Evolutionary conservation across 2,329 filamentous ascomycete genomes (phyloP), one percentile per base, ranked within the genome.

Genomic region (Diplodia seriata): DNA sequence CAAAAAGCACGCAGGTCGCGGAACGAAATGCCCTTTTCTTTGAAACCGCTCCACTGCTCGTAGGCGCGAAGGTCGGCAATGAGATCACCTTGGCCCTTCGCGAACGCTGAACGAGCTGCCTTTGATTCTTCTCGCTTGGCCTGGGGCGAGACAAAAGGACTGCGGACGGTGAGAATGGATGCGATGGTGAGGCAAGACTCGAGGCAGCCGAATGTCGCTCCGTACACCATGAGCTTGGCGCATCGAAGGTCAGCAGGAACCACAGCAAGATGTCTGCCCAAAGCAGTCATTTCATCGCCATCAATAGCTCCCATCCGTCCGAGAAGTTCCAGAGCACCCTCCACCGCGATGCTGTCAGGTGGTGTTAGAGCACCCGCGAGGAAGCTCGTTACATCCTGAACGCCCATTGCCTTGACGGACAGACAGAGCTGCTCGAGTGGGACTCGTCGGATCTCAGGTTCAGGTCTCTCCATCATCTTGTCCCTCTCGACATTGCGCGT

Each of bases 141-240:
- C 20, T 90, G 87, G 0, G 94, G 94, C 0, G 91, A 91, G 3
- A 97, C 80, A 76, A 99, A 99, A 0, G 95, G 94, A 70, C 90
- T 93, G 74, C 89, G 90, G 33, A 92, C 90, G 67, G 93, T 97
- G n/a, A 99, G 85, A 50, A 98, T 95, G 9, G 94, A 91, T 1
- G 95, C 92, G 70, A 98, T 94, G 2, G 91, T 93, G 67, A 98
- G 85, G 72, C 91, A 93, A 64, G 94, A 89, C 74, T 97, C 93
- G 7, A 98, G 85, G 75, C 94, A 98, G 40, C 92, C 92, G 75
- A 99, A 98, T 68, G 96, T 93, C 18, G 93, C 91, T 6, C 95
- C 95, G 75, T 96, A 97, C 3, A 99, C 92, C 85, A 99, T 93
- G 40, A 99, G 85, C 79, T 99, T 99, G 55, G 92, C 93, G 77